These are phyloP conservation scores for Pleurotus giganteus DNA, from an alignment of 768 basidiomycete species.

Conservation along the genomic window DNA sequence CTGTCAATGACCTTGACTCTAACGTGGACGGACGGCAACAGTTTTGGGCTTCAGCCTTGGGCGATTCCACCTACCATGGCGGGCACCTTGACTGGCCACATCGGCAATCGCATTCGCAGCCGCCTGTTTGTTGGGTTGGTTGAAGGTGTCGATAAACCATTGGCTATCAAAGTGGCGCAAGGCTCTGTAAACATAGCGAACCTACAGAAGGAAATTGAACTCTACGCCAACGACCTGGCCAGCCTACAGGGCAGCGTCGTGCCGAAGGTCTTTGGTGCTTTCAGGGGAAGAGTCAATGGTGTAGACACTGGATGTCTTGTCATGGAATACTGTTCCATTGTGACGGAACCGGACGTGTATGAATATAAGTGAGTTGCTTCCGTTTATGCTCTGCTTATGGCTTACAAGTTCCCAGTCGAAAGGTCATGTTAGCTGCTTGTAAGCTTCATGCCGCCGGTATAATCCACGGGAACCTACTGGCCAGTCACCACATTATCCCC, in stretches of 20 bases:
- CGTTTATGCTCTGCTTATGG: background rate
- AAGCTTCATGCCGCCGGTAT: conserved; percentile 36
- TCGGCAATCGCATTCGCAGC: conserved; percentile 19
- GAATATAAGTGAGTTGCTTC: conserved; percentile 23
- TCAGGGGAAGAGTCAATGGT: conserved; percentile 23
- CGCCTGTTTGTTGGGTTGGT: conserved; percentile 13
- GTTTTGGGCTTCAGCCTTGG: background rate
- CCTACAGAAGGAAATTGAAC: conserved; percentile 29
- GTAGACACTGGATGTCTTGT: conserved; percentile 30
- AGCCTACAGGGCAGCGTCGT: conserved; percentile 36
- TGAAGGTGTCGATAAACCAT: conserved; percentile 7
- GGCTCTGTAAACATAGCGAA: conserved; percentile 20
- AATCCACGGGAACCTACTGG: conserved; percentile 30
- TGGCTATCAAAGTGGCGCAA: conserved; percentile 34
- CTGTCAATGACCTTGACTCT: background rate
- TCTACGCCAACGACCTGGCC: conserved; percentile 31
- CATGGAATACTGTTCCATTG: conserved; percentile 33
- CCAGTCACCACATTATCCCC: conserved; percentile 29
- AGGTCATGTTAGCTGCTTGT: conserved; percentile 28
- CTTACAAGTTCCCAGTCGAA: conserved; percentile 21
- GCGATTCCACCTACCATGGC: background rate
- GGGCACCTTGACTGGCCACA: conserved; percentile 18
- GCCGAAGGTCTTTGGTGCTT: conserved; percentile 38
- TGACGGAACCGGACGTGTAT: conserved; percentile 7
- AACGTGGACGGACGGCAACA: background rate